Conservation (phyloP, 2,329 filamentous ascomycete genomes). For the Simplicillium aogashimaense region DNA sequence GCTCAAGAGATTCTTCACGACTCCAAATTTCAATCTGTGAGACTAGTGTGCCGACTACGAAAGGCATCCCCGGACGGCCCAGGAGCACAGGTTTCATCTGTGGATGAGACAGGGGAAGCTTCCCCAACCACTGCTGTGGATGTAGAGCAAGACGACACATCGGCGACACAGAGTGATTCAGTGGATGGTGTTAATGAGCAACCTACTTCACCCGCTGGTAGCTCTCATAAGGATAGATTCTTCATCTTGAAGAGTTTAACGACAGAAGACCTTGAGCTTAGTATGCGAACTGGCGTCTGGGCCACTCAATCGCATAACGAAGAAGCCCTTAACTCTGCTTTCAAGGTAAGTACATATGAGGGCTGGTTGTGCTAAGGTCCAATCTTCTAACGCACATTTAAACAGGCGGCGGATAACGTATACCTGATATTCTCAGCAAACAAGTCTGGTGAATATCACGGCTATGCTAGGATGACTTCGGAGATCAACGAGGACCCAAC, state of each 20-base stretch:
- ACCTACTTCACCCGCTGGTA: background rate
- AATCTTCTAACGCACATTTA: background rate
- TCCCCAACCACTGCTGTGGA: too few relatives aligned
- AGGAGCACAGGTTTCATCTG: background rate
- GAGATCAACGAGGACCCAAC: conserved; percentile 69
- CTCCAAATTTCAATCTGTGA: conserved; percentile 76
- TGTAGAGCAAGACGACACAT: background rate
- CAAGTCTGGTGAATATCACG: conserved; percentile 95
- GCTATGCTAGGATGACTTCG: conserved; percentile 85
- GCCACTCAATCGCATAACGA: conserved; percentile 94
- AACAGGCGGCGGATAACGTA: conserved; percentile 67
- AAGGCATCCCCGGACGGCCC: conserved; percentile 39
- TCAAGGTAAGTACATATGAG: conserved; percentile 46
- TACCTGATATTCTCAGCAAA: conserved; percentile 94
- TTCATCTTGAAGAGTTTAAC: conserved; percentile 93
- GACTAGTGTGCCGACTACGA: conserved; percentile 75
- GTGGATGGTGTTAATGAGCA: conserved; percentile 3
- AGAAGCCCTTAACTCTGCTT: conserved; percentile 70
- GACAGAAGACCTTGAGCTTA: conserved; percentile 78
- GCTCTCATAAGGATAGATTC: conserved; percentile 54
- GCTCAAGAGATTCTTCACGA: conserved; percentile 85
- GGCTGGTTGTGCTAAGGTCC: background rate
- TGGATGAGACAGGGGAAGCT: background rate
- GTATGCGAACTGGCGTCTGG: conserved; percentile 82
- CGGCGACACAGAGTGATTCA: background rate